Conservation (phyloP, 2,329 filamentous ascomycete species). For the Talaromyces sp. region DNA sequence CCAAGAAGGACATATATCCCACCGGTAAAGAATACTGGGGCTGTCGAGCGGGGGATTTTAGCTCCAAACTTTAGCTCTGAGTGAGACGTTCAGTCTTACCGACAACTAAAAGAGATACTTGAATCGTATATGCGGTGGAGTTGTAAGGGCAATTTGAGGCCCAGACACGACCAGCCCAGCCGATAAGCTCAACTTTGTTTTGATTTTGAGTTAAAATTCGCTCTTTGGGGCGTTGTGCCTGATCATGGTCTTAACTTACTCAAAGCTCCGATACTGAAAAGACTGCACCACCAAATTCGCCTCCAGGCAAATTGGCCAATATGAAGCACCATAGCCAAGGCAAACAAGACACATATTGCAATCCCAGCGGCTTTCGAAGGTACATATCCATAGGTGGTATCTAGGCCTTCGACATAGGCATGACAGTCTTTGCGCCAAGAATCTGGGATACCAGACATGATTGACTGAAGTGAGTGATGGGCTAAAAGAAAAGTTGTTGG, state of each 20-base stretch:
- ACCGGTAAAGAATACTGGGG: slow-evolving; percentile 56
- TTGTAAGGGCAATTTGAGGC: not conserved
- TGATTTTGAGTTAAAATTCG: no score
- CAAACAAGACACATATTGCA: slow-evolving; percentile 38
- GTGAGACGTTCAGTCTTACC: not conserved
- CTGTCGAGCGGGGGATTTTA: slow-evolving; percentile 16
- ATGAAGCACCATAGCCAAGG: slow-evolving; percentile 38
- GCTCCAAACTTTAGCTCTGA: not conserved
- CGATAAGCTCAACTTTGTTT: slow-evolving; percentile 6
- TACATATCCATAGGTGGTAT: slow-evolving; percentile 37
- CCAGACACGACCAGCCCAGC: not conserved
- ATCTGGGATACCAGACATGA: no score
- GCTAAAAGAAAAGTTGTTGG: no score
- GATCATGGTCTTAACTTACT: slow-evolving; percentile 23
- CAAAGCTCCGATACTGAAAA: slow-evolving; percentile 40
- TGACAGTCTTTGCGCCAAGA: not conserved
- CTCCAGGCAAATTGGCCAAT: slow-evolving; percentile 39
- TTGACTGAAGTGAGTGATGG: no score
- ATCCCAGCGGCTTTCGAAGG: slow-evolving; percentile 39
- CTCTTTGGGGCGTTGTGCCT: no score
- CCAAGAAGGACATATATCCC: slow-evolving; percentile 55
- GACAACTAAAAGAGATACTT: not conserved
- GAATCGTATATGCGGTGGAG: not conserved
- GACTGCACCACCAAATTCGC: slow-evolving; percentile 41
- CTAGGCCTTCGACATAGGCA: slow-evolving; percentile 26